A percentile compares a stretch with the other conserved stretches of the same genome.
These are phyloP conservation scores for Diplotaxis tenuifolia DNA, from an alignment of 345 rosid species.

Conservation along the genomic window DNA sequence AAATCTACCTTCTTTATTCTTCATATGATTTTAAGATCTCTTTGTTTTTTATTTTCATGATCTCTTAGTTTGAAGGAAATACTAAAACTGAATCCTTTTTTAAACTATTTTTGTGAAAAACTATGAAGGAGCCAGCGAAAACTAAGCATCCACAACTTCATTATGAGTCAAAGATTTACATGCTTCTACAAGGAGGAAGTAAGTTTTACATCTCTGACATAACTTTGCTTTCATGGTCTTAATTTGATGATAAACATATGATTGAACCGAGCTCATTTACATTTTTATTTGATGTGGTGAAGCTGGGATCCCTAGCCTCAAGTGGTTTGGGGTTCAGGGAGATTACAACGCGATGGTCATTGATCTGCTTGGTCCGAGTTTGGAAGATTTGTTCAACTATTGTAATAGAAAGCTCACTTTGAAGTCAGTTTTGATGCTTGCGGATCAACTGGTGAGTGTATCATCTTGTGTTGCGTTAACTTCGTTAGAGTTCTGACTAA, in stretches of 20 bases:
- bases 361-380: conserved; percentile 89
- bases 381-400: conserved; percentile 82
- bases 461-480: neutral
- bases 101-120: neutral
- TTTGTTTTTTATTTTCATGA: neutral
- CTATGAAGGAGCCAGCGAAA: conserved; percentile 68
- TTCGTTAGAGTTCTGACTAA: conserved; percentile 42
- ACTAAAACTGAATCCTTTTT: neutral
- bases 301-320: conserved; percentile 85
- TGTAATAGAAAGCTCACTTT: conserved; percentile 70
- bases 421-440: conserved; percentile 88
- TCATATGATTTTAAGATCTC: neutral
- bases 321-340: conserved; percentile 83
- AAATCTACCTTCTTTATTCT: neutral
- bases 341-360: conserved; percentile 84
- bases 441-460: conserved; percentile 71
- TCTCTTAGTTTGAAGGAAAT: neutral
- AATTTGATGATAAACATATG: neutral
- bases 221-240: neutral
- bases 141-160: conserved; percentile 92
- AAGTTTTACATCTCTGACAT: conserved; percentile 34
- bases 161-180: conserved; percentile 78
- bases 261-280: neutral
- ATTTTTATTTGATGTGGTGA: conserved; percentile 21
- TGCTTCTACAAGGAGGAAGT: conserved; percentile 93